A percentile compares a stretch with the other conserved stretches of the same genome.
Conservation (phyloP, 495 filamentous ascomycete genomes). For the Saxispiralis lemnorum region DNA sequence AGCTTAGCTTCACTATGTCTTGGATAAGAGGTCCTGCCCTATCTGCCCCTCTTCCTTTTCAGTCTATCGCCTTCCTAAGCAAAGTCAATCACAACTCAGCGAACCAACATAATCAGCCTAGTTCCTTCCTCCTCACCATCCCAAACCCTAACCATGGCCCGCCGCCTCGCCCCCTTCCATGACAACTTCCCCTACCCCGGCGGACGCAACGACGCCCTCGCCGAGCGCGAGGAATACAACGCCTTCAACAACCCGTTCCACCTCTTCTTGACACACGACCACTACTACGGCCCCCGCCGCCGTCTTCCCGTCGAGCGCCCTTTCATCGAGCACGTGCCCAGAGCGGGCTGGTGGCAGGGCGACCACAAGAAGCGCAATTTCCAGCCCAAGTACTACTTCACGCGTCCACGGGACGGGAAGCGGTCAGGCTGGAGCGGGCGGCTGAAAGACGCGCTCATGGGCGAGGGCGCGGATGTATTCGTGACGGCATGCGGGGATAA, state of each 20-base stretch:
- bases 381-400: constrained; percentile 9
- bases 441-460: constrained; percentile 18
- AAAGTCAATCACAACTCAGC: no score
- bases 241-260: no score
- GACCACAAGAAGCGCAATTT: background rate
- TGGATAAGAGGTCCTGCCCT: no score
- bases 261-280: no score
- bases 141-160: background rate
- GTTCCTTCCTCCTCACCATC: no score
- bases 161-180: background rate
- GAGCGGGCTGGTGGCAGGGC: background rate
- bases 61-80: no score
- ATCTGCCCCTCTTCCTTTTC: no score
- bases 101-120: no score
- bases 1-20: no score
- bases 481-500: constrained; percentile 17
- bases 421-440: constrained; percentile 14
- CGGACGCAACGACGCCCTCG: background rate
- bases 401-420: constrained; percentile 23
- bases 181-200: background rate
- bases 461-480: constrained; percentile 22
- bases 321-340: constrained; percentile 4
- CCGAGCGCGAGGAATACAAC: no score
- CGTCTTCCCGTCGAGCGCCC: constrained; percentile 5
- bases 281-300: background rate